Evolutionary conservation across 208 protist species (phyloP).

Genomic region (Leishmania mexicana): DNA sequence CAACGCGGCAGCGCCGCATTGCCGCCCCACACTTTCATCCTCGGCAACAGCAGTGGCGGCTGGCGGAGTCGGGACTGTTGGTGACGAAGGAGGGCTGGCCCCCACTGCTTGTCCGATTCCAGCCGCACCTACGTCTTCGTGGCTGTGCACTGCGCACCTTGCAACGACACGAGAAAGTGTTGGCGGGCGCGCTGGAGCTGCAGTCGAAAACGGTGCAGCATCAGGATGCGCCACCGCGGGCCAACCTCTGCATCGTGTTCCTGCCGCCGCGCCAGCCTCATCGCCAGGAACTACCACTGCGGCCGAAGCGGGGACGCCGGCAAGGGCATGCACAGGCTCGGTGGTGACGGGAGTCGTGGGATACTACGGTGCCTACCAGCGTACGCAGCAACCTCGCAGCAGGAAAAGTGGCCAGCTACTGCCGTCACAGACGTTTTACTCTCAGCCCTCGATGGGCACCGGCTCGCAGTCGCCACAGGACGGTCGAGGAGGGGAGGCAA

Average conservation of each 20-base stretch:
- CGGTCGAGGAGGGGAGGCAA: background rate
- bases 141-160: background rate
- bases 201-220: background rate
- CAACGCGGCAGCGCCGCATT: background rate
- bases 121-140: background rate
- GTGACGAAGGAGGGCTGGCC: background rate
- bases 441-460: background rate
- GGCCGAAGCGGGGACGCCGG: background rate
- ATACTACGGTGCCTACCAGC: constrained; percentile 25
- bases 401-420: background rate
- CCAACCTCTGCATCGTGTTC: constrained; percentile 3
- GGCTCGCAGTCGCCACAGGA: background rate
- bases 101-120: background rate
- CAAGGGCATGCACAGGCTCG: background rate
- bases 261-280: background rate
- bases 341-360: constrained; percentile 1
- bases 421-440: background rate
- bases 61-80: background rate
- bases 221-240: background rate
- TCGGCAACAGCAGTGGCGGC: background rate
- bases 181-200: background rate
- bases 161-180: background rate
- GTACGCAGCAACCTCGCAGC: constrained; percentile 8
- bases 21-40: background rate
- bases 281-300: no score